Base-by-base conservation (phyloP, 768 basidiomycete genomes). In the Dacryopinax spathularia region DNA sequence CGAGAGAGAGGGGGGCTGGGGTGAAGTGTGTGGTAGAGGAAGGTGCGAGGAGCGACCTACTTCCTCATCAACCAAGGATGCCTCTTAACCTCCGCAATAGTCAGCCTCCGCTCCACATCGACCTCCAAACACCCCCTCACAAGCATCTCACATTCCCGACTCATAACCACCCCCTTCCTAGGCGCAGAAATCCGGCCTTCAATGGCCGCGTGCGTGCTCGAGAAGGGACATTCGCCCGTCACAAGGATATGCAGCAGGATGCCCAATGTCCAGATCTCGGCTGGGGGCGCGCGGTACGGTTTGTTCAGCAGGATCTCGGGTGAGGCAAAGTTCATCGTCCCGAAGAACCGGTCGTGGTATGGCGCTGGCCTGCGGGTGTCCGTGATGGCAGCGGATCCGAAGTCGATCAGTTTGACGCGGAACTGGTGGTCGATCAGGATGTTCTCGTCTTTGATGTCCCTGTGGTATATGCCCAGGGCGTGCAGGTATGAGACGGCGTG, bases 321-420 rank as follows among this genome's bases (percentile, higher is more conserved):
- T 10, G 67, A 63, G 48, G 74, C 72, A 61, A 70, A 73, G 20
- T 68, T 63, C 48, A 70, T 68, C 6, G 74, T 76, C 0, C 77
- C 77, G 60, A 72, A 70, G 70, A 95, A 96, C 37, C 85, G 79
- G 33, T 79, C 80, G 75, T 91, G 87, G 63, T 79, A 82, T 0
- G 88, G 87, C 12, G 82, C 81, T 1, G 85, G 79, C 63, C 81
- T 72, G 4, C 73, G 70, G 4, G 84, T 83, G 71, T 92, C 83
- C 60, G 82, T 82, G 64, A 88, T 80, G 29, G 87, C 86, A 29
- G 92, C 91, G 67, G 88, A 90, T 56, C 94, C 94, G 72, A 97
- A 97, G 76, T 97, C 94, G 70, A 97, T 93, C 60, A 97, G 80
- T 72, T 97, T 97, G 70, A 95, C 88, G 86, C 91, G 72, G 66